phyloP scores from a whole-genome alignment of 768 basidiomycete species.

The Terana coerulea region DNA sequence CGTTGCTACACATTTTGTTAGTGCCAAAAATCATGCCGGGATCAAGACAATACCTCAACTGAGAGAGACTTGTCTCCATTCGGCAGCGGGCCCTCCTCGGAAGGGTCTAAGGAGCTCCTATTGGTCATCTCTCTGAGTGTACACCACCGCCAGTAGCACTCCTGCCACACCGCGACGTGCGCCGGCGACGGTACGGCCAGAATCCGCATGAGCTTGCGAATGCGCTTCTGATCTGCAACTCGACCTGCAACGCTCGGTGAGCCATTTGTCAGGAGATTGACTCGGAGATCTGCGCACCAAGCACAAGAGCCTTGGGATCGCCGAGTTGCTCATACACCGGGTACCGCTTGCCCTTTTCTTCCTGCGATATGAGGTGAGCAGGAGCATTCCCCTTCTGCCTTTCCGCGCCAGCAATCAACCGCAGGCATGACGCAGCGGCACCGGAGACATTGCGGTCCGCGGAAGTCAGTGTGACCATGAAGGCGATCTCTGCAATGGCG shows the following conservation, averaged over 20 bases:
- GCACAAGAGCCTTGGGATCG: conserved; percentile 64
- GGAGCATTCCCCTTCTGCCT: conserved; percentile 55
- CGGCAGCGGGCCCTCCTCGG: conserved; percentile 27
- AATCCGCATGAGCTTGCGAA: conserved; percentile 64
- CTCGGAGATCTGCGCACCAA: conserved; percentile 37
- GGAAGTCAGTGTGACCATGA: conserved; percentile 68
- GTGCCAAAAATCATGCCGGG: conserved; percentile 3
- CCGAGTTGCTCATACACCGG: conserved; percentile 77
- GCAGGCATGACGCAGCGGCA: conserved; percentile 64
- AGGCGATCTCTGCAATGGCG: conserved; percentile 66
- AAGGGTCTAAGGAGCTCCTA: conserved; percentile 28
- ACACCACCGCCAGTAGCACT: conserved; percentile 76
- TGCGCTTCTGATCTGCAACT: conserved; percentile 74
- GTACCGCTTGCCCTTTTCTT: conserved; percentile 64
- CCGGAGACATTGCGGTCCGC: conserved; percentile 64
- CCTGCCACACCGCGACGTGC: conserved; percentile 80
- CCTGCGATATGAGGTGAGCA: conserved; percentile 48
- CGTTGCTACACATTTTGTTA: conserved; percentile 47
- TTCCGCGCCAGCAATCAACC: conserved; percentile 65
- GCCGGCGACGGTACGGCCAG: conserved; percentile 60
- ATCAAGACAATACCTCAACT: conserved; percentile 30
- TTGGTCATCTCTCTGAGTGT: conserved; percentile 57
- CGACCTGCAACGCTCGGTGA: conserved; percentile 46
- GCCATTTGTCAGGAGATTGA: background rate
- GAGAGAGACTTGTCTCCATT: conserved; percentile 35